These are phyloP conservation scores for Dendrocalamus sinicus DNA, from an alignment of 176 grass and related monocot genomes.

Conservation along the genomic window DNA sequence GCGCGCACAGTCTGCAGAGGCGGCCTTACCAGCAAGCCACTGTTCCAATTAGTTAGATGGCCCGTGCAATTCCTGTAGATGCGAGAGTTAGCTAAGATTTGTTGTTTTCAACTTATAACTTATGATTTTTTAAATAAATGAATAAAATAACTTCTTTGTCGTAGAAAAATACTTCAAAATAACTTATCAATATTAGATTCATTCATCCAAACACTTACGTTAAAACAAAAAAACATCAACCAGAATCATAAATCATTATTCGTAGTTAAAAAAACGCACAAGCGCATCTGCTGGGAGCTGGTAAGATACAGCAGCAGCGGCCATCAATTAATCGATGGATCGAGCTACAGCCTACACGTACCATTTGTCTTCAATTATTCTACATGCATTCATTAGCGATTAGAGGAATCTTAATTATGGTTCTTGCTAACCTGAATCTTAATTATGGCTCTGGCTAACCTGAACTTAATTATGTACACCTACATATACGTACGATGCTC, in stretches of 20 bases:
- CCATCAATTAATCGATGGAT: background rate
- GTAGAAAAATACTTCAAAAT: accelerated
- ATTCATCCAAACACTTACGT: accelerated
- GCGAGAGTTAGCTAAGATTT: too few species aligned
- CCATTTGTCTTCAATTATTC: slow-evolving; percentile 19
- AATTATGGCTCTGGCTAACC: slow-evolving; percentile 8
- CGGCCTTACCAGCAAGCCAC: slow-evolving; percentile 26
- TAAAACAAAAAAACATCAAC: too few species aligned
- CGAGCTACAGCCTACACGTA: slow-evolving; percentile 14
- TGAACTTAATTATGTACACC: slow-evolving; percentile 7
- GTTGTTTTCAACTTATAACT: too few species aligned
- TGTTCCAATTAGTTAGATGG: slow-evolving; percentile 38
- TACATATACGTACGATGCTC: background rate
- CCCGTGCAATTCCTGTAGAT: background rate
- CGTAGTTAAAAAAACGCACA: too few species aligned
- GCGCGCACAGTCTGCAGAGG: background rate
- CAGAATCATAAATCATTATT: too few species aligned
- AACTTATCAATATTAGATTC: too few species aligned
- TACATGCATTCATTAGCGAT: slow-evolving; percentile 34
- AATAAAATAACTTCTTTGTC: too few species aligned
- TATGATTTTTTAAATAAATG: too few species aligned
- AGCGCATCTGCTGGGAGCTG: background rate
- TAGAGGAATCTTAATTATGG: slow-evolving; percentile 17
- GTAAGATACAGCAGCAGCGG: background rate
- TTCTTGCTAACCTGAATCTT: slow-evolving; percentile 30